phyloP scores from a whole-genome alignment of 192 early-diverging fungal species.

The Phycomyces blakesleeanus region DNA sequence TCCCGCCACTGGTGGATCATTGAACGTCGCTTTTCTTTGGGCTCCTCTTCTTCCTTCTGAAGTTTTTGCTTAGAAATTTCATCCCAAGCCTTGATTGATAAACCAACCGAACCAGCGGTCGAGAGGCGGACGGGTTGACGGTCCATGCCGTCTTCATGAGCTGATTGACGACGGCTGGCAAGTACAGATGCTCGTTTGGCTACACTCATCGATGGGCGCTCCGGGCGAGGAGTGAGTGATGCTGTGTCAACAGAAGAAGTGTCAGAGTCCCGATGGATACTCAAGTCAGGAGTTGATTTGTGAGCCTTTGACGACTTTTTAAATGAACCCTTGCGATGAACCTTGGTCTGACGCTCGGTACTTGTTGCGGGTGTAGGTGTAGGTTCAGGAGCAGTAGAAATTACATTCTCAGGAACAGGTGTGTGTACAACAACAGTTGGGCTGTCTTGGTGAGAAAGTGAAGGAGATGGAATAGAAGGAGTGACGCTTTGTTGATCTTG shows the following conservation, averaged over 20 bases:
- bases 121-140: neutral
- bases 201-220: constrained; percentile 35
- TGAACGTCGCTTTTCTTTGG: neutral
- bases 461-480: neutral
- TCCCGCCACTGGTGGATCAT: neutral
- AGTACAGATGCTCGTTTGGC: constrained; percentile 34
- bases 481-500: neutral
- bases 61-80: constrained; percentile 22
- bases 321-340: neutral
- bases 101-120: constrained; percentile 20
- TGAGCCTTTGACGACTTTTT: neutral
- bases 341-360: no score
- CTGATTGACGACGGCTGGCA: constrained; percentile 7
- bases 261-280: neutral
- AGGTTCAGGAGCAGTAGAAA: no score
- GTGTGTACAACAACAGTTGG: neutral
- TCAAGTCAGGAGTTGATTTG: neutral
- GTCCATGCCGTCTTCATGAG: constrained; percentile 22
- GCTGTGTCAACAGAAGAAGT: neutral
- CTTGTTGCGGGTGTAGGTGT: no score
- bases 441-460: neutral
- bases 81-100: constrained; percentile 30
- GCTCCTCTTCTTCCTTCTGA: constrained; percentile 3
- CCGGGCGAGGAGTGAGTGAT: neutral
- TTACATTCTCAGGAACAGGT: neutral